Evolutionary conservation across 176 grass and related monocot species (phyloP), one percentile per base, ranked within the genome.

Genomic region (Raddia distichophylla): DNA sequence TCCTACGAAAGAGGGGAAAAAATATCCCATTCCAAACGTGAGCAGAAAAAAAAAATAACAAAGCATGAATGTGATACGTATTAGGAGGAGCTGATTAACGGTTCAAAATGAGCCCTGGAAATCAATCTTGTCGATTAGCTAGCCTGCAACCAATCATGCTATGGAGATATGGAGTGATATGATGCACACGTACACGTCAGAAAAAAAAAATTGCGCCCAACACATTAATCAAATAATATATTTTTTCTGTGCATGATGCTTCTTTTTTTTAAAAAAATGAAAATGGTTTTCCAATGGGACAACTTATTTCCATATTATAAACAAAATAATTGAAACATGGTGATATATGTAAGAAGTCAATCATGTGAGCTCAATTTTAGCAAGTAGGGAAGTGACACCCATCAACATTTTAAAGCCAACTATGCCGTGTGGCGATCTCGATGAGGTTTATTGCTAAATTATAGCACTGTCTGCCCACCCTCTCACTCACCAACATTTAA

Each of bases 361-460:
- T 56, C 53, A 13, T 32, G 10, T 27, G 59, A 61, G 59, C 20
- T 27, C 20, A 20, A 61, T 32, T 61, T 13, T 13, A 61, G 59
- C 22, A 5, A 32, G 10, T 32, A 61, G 22, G 59, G 59, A 32
- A 19, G 57, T 61, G 59, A 32, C 59, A 61, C 9, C 57, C 57
- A 4, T 61, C 20, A 0, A 27, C 58, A 10, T 60, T 60, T 10
- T 60, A 60, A 22, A 11, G 53, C 53, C 17, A 59, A 32, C 34
- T 75, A 59, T 56, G 16, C 6, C 32, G 32, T 5, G 70, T 33
- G 13, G 22, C 9, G 66, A 74, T 64, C 33, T 64, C 7, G 34
- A 74, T 64, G 46, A 17, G 58, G 17, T 32, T 64, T 82, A 32
- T 64, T 52, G 47, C 80, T 54, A 64, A 82, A 64, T 82, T 64